phyloP scores from a whole-genome alignment of 2,329 filamentous ascomycete species.

The Lasiodiplodia gonubiensis region DNA sequence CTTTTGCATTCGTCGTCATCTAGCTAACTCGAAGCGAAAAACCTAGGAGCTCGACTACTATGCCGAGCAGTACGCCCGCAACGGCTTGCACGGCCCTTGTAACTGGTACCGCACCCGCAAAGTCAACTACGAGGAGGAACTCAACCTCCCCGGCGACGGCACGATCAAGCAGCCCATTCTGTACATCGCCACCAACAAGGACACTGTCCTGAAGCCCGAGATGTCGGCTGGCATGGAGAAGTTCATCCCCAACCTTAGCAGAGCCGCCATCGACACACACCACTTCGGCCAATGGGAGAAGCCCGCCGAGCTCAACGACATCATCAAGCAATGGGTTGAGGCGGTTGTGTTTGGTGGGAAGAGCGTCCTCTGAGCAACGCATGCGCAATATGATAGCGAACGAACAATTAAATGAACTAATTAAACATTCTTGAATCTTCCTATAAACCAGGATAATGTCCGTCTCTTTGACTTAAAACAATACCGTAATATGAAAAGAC shows the following conservation, averaged over 20 bases:
- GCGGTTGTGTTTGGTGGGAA: slow-evolving; percentile 56
- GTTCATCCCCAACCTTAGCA: slow-evolving; percentile 68
- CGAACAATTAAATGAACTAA: not conserved
- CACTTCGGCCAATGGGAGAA: slow-evolving; percentile 88
- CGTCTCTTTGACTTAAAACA: too few relatives aligned
- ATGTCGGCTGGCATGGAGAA: slow-evolving; percentile 76
- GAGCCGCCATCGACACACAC: slow-evolving; percentile 68
- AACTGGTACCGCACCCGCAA: slow-evolving; percentile 85
- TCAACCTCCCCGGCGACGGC: slow-evolving; percentile 45
- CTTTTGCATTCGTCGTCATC: not conserved
- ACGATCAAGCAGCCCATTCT: slow-evolving; percentile 61
- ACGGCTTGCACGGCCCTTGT: slow-evolving; percentile 75
- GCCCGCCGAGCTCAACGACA: slow-evolving; percentile 70
- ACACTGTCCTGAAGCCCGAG: slow-evolving; percentile 72
- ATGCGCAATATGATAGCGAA: not conserved
- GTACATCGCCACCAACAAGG: slow-evolving; percentile 74
- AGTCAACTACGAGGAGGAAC: slow-evolving; percentile 79
- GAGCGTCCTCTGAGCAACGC: slow-evolving; percentile 50
- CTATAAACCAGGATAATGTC: too few relatives aligned
- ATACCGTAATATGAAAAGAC: too few relatives aligned
- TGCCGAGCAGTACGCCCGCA: slow-evolving; percentile 69
- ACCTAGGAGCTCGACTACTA: slow-evolving; percentile 75
- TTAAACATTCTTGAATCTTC: not conserved
- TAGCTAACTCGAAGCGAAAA: slow-evolving; percentile 4
- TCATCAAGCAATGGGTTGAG: slow-evolving; percentile 71